A percentile compares a stretch with the other conserved stretches of the same genome.
Conservation (phyloP, 2,329 filamentous ascomycete genomes). For the Microsporum ferrugineum region DNA sequence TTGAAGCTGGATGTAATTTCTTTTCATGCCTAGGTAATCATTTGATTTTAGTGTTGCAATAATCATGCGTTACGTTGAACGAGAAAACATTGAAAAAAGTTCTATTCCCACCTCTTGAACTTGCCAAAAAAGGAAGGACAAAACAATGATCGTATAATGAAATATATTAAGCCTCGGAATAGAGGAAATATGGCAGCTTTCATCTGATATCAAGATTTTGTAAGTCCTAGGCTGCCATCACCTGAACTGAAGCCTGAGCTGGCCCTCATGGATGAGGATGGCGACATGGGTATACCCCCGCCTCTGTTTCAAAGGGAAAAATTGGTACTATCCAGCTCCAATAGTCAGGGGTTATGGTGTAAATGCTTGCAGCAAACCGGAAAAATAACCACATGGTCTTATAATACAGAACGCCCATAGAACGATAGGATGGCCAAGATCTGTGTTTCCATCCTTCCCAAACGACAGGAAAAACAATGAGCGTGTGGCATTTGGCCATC, state of each 20-base stretch:
- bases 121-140: neutral
- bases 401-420: slow-evolving; percentile 1
- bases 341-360: neutral
- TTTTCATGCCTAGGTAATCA: neutral
- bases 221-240: neutral
- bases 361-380: neutral
- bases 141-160: neutral
- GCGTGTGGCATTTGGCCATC: neutral
- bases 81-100: neutral
- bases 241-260: neutral
- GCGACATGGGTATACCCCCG: slow-evolving; percentile 1
- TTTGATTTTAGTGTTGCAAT: neutral
- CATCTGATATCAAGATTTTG: slow-evolving; percentile 2
- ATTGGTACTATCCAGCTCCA: neutral
- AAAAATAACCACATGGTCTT: slow-evolving; percentile 1
- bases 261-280: neutral
- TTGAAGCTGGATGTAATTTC: neutral
- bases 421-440: slow-evolving; percentile 2
- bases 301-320: neutral
- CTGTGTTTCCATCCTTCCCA: slow-evolving; percentile 1
- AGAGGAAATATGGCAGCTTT: neutral
- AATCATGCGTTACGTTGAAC: slow-evolving; percentile 2
- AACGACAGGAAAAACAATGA: neutral
- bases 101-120: neutral
- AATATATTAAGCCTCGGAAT: neutral